phyloP scores from a whole-genome alignment of 169 alveolate genomes.

The Plasmodium yoelii region DNA sequence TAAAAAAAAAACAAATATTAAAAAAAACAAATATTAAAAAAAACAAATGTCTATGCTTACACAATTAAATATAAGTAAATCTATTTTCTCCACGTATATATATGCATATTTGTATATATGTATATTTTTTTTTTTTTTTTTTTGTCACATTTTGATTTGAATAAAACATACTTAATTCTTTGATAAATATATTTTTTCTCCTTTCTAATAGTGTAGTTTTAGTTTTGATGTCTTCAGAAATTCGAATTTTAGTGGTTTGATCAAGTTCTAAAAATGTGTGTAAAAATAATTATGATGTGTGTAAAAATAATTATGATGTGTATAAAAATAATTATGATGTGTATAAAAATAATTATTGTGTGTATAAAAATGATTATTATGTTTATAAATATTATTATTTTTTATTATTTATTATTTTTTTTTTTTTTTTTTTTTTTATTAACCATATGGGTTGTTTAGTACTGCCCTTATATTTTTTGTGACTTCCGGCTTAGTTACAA shows the following conservation, averaged over 20 bases:
- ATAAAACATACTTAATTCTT: slow-evolving; percentile 32
- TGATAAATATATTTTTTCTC: slow-evolving; percentile 26
- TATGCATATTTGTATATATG: too few species aligned
- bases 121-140: too few species aligned
- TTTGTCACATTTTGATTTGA: not conserved
- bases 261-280: slow-evolving; percentile 4
- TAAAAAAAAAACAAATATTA: not conserved
- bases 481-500: slow-evolving; percentile 30
- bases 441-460: slow-evolving; percentile 59
- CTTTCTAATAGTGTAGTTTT: slow-evolving; percentile 28
- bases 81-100: too few species aligned
- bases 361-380: too few species aligned
- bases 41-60: not conserved
- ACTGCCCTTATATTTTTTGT: slow-evolving; percentile 41
- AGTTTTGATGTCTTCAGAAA: slow-evolving; percentile 43
- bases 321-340: too few species aligned
- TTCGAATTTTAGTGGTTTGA: slow-evolving; percentile 12
- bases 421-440: not conserved
- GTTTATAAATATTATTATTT: not conserved
- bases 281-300: too few species aligned
- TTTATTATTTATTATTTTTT: slow-evolving; percentile 2
- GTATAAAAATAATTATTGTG: too few species aligned
- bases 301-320: too few species aligned
- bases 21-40: not conserved
- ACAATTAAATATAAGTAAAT: too few species aligned